These are phyloP conservation scores for Serendipita vermifera DNA, from an alignment of 768 basidiomycete genomes.

Conservation along the genomic window DNA sequence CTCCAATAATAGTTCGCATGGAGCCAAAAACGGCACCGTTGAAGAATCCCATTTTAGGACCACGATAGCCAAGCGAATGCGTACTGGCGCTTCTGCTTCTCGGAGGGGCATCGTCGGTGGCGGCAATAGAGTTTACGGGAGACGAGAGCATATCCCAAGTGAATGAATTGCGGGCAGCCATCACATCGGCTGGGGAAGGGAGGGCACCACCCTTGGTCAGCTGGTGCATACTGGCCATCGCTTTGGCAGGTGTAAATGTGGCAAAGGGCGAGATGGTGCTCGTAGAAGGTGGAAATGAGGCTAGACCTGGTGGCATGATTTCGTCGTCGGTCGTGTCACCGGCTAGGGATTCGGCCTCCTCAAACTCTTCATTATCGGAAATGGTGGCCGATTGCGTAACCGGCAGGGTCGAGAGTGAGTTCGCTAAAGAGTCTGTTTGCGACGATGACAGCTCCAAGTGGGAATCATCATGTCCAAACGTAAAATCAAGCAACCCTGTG, in stretches of 20 bases:
- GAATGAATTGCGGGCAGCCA: neutral
- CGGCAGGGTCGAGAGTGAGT: constrained; percentile 6
- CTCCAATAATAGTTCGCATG: neutral
- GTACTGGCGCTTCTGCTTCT: neutral
- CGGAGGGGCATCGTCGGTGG: neutral
- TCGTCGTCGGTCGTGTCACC: constrained; percentile 7
- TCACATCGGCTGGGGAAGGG: constrained; percentile 1
- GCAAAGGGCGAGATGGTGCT: neutral
- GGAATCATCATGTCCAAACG: neutral
- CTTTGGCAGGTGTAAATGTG: neutral
- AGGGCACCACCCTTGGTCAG: no score
- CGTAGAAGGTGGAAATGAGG: neutral
- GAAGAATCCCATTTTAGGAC: neutral
- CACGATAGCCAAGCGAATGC: constrained; percentile 4
- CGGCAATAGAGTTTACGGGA: neutral
- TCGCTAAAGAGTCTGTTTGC: neutral
- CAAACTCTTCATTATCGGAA: constrained; percentile 5
- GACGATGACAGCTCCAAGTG: neutral
- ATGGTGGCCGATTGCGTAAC: constrained; percentile 1
- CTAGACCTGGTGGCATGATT: neutral
- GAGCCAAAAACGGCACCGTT: neutral
- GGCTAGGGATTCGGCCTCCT: neutral
- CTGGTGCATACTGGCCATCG: neutral
- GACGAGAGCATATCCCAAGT: neutral
- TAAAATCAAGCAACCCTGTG: constrained; percentile 4